Evolutionary conservation across 495 filamentous ascomycete genomes (phyloP).

Genomic region (Trichoderma asperelloides): DNA sequence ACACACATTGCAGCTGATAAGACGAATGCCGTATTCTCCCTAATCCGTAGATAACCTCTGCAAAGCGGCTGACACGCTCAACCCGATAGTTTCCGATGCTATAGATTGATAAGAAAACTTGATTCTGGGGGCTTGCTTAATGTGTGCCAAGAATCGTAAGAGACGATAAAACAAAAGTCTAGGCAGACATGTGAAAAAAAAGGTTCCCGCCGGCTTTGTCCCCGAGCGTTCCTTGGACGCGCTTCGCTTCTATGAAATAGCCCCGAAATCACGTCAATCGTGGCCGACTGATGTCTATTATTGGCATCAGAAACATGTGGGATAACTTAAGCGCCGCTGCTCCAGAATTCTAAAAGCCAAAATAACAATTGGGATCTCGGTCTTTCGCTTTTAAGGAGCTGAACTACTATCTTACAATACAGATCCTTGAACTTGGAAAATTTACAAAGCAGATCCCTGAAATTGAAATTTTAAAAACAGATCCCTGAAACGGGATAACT

Average conservation of each 20-base stretch:
- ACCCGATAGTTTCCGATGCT: neutral
- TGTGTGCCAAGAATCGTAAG: neutral
- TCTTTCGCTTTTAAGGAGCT: neutral
- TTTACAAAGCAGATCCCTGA: no score
- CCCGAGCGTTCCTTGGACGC: neutral
- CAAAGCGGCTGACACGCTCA: neutral
- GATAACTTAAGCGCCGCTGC: constrained; percentile 1
- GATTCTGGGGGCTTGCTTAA: neutral
- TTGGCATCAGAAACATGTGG: neutral
- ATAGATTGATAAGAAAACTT: neutral
- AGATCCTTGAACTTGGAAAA: no score
- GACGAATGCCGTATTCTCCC: no score
- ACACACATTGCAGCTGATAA: no score
- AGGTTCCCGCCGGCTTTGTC: no score
- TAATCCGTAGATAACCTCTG: neutral
- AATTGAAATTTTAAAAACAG: no score
- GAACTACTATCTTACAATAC: no score
- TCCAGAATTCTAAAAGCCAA: neutral
- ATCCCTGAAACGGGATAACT: no score
- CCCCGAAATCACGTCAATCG: neutral
- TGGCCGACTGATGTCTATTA: neutral
- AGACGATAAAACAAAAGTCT: neutral
- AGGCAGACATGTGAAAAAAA: neutral
- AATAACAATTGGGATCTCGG: neutral
- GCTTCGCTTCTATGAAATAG: no score